Base-by-base conservation (phyloP, 805 yeast genomes). In the Saturnispora galanensis region DNA sequence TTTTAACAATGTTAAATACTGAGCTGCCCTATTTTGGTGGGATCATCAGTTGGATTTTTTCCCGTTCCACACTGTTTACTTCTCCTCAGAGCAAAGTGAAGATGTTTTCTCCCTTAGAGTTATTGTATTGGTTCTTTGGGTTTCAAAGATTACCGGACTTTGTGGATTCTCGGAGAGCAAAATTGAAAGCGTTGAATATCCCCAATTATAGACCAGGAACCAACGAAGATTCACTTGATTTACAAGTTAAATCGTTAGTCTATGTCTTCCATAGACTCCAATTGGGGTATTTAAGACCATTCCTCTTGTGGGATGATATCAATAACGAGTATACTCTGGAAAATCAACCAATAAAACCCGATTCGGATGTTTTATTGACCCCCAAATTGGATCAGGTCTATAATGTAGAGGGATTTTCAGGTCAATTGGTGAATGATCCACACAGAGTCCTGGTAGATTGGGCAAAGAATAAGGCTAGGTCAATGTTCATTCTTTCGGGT, bases 371-470 rank as follows among this genome's bases (percentile, higher is more conserved):
- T n/a, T 54, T 44, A 31, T 52, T 57, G 32, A 59, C 61, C 41
- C 57, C 56, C 12, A 77, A 75, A 51, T 62, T 81, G 44, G 88
- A 82, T 55, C 49, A 59, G 11, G 65, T 75, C 51, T 82, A 80
- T 56, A 78, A 79, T 56, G 59, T 67, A 36, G 42, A 50, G 0
- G 67, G 57, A 31, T 77, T 82, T 52, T 66, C 68, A 40, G 49
- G 54, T 9, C 50, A 61, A 7, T 48, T 81, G 36, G 45, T 66
- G n/a, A 50, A 62, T 11, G 85, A 81, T 57, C 80, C 79, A 45
- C 79, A 81, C 56, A 66, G 88, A 21, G 77, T 82, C 10, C 64
- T 80, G 45, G 69, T 79, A 15, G 89, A 82, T 56, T 82, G 78
- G 71, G 56, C 67, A 39, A 80, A 79, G 55, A 82, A 82, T 65